A percentile compares a stretch with the other conserved stretches of the same genome.
Conservation (phyloP, 371 early-diverging fungal species). For the Nematocida sp. region DNA sequence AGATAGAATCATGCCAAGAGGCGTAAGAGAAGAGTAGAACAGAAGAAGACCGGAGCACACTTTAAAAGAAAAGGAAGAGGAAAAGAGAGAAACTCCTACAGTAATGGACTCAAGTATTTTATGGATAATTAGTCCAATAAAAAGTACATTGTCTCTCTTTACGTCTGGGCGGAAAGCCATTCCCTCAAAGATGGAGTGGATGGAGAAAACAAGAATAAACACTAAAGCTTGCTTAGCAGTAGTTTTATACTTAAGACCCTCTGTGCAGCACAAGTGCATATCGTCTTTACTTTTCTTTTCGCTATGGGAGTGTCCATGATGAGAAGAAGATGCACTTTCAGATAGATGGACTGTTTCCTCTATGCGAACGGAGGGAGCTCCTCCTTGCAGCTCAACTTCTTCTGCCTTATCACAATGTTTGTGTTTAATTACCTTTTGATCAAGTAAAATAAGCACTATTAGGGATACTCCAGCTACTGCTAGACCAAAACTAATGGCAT, state of each 20-base stretch:
- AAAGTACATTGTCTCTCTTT: neutral
- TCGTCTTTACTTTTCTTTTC: neutral
- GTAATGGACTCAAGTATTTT: constrained; percentile 55
- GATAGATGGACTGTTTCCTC: neutral
- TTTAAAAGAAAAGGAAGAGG: constrained; percentile 28
- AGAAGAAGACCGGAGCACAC: constrained; percentile 17
- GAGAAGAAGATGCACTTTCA: neutral
- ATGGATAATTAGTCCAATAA: constrained; percentile 44
- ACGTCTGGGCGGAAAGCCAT: constrained; percentile 25
- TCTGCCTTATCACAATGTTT: constrained; percentile 62
- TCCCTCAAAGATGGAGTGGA: constrained; percentile 58
- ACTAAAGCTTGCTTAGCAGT: constrained; percentile 51
- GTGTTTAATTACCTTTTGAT: constrained; percentile 61
- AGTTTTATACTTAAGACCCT: constrained; percentile 45
- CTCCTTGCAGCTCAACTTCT: neutral
- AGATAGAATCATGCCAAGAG: constrained; percentile 62
- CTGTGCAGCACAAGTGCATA: constrained; percentile 49
- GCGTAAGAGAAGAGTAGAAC: constrained; percentile 54
- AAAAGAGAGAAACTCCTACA: constrained; percentile 50
- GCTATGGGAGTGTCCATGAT: constrained; percentile 19
- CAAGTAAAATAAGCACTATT: constrained; percentile 60
- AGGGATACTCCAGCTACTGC: constrained; percentile 59
- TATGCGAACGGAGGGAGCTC: neutral
- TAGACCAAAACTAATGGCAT: constrained; percentile 54
- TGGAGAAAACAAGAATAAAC: constrained; percentile 52